A percentile compares a stretch with the other conserved stretches of the same genome.
phyloP scores from a whole-genome alignment of 306 rosid genomes.

The Senna tora region DNA sequence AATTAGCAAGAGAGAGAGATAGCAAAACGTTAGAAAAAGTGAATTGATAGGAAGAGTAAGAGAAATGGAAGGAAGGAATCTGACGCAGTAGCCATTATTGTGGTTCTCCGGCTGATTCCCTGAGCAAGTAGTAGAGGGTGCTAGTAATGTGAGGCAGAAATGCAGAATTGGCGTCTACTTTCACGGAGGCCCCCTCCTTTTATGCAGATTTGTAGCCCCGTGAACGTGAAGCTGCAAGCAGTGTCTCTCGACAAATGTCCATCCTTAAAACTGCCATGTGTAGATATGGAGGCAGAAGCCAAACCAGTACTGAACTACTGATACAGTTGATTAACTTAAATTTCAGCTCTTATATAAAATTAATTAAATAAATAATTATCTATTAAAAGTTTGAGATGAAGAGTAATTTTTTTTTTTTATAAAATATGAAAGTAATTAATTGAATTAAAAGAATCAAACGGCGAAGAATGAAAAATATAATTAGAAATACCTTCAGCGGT shows the following conservation, averaged over 20 bases:
- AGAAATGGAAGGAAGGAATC: background rate
- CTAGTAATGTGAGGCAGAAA: background rate
- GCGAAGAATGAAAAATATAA: background rate
- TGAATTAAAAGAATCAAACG: no score
- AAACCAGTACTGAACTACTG: no score
- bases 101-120: background rate
- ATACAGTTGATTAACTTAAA: no score
- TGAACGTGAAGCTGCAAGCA: background rate
- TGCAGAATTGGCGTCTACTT: background rate
- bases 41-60: no score
- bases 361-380: no score
- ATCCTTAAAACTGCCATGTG: background rate
- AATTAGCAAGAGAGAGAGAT: background rate
- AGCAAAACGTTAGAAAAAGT: background rate
- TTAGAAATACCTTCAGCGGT: conserved; percentile 66
- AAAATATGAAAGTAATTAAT: no score
- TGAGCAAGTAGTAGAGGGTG: background rate
- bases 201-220: background rate
- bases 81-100: conserved; percentile 41
- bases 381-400: no score
- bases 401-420: no score
- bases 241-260: background rate
- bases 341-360: no score
- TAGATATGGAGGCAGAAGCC: no score
- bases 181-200: background rate